Evolutionary conservation across 2,329 filamentous ascomycete genomes (phyloP), one percentile per base, ranked within the genome.

Genomic region (Epichloe sibirici): DNA sequence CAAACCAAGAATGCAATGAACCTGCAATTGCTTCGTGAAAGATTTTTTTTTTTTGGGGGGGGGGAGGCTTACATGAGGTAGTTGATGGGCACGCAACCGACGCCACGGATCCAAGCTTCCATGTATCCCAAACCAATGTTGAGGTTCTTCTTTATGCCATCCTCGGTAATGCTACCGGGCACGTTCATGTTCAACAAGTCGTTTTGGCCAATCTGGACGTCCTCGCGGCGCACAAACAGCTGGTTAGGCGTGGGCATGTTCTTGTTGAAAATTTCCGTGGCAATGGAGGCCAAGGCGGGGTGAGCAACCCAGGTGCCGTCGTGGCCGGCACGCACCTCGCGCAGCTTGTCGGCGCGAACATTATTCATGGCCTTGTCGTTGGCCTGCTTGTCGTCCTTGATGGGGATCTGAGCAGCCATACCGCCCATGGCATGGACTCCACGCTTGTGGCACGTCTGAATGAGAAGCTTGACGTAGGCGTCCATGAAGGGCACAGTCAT

Each of bases 401-500:
- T 96, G 57, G 93, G 93, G 65, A 98, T 98, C 72, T 97, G 93
- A 40, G 93, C 93, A 3, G 91, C 91, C 93, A 98, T 97, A 59
- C 93, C 93, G 61, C 93, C 84, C 93, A 97, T 97, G 58, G 93
- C 93, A 71, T 97, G 93, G n/a, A 97, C 93, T 52, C 90, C 90
- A 62, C 93, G 85, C 68, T 84, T 86, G 72, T 98, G 93, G 77
- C 93, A 98, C 53, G 93, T 97, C 79, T 96, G 91, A 73, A 98
- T 96, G 59, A 98, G 81, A 42, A 97, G 83, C 72, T 93, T 94
- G 65, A 97, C 74, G 65, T 98, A 98, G 48, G 93, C 82, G 61
- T 97, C 81, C 93, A 98, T 97, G 74, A 98, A 98, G 12, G 93
- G 93, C 2, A 91, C 86, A 12, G 90, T 97, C 93, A 98, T 97